A percentile compares a stretch with the other conserved stretches of the same genome.
Conservation (phyloP, 1,284 basidiomycete species). For the Earliella scabrosa region DNA sequence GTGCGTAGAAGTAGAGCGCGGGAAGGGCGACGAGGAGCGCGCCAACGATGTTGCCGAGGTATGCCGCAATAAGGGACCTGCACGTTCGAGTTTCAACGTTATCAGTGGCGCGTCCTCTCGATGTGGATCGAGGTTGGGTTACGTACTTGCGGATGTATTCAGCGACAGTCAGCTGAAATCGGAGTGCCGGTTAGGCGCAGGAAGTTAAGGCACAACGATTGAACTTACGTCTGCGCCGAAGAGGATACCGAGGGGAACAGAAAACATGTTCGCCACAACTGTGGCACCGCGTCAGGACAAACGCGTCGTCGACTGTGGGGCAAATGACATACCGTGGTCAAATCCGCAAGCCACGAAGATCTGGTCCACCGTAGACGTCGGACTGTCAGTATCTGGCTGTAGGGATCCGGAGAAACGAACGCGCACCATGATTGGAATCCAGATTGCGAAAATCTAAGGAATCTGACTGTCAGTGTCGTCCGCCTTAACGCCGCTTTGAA, state of each 20-base stretch:
- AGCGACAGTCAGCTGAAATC: constrained; percentile 58
- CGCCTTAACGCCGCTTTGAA: too few species aligned
- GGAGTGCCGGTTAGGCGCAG: too few species aligned
- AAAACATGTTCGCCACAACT: constrained; percentile 80
- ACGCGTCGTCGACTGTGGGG: background rate
- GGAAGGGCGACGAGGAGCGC: constrained; percentile 67
- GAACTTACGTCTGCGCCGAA: constrained; percentile 63
- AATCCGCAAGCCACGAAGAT: constrained; percentile 74
- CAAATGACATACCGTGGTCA: constrained; percentile 60
- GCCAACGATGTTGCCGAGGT: constrained; percentile 73
- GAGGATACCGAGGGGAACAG: constrained; percentile 73
- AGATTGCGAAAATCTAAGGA: constrained; percentile 61
- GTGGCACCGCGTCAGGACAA: background rate
- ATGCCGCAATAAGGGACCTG: constrained; percentile 70
- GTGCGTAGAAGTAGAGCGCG: constrained; percentile 62
- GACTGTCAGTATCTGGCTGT: background rate
- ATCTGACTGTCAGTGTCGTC: too few species aligned
- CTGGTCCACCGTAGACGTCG: constrained; percentile 33
- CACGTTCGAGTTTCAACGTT: background rate
- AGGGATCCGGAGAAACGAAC: background rate
- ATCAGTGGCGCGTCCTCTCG: background rate
- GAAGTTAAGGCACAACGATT: too few species aligned
- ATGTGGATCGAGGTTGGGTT: background rate
- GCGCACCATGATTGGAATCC: constrained; percentile 74
- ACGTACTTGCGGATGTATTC: constrained; percentile 72